A percentile compares a stretch with the other conserved stretches of the same genome.
phyloP scores from a whole-genome alignment of 257 asterid genomes.

The Solanum habrochaites region DNA sequence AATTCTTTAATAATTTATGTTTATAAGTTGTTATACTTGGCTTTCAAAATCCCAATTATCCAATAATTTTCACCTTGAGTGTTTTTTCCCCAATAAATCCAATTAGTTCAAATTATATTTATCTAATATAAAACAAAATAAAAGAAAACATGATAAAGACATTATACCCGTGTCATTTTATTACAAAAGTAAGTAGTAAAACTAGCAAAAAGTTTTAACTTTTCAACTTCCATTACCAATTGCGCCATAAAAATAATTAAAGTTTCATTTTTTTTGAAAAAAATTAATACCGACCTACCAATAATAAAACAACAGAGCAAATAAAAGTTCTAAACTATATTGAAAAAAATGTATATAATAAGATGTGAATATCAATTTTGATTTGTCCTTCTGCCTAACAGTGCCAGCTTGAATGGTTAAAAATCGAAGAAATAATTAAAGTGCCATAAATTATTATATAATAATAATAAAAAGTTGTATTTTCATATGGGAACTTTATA shows the following conservation, averaged over 20 bases:
- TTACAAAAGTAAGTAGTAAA: neutral
- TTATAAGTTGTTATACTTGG: neutral
- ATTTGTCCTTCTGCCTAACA: neutral
- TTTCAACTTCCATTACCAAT: neutral
- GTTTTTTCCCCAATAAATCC: neutral
- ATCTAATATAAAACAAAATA: neutral
- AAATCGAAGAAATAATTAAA: neutral
- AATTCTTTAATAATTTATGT: neutral
- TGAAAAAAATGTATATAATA: neutral
- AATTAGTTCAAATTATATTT: neutral
- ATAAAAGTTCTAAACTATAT: neutral
- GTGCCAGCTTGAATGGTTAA: neutral
- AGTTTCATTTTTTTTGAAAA: neutral
- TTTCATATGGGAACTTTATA: neutral
- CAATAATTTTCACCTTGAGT: neutral
- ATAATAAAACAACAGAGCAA: neutral
- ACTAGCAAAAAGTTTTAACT: neutral
- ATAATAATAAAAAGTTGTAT: neutral
- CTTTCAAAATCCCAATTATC: neutral
- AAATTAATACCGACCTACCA: neutral
- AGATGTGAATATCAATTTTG: neutral
- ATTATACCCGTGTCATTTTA: neutral
- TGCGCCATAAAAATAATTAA: neutral
- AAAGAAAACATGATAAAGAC: neutral
- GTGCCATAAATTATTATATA: neutral